phyloP scores from a whole-genome alignment of 2,329 filamentous ascomycete genomes.

The Remersonia thermophila region DNA sequence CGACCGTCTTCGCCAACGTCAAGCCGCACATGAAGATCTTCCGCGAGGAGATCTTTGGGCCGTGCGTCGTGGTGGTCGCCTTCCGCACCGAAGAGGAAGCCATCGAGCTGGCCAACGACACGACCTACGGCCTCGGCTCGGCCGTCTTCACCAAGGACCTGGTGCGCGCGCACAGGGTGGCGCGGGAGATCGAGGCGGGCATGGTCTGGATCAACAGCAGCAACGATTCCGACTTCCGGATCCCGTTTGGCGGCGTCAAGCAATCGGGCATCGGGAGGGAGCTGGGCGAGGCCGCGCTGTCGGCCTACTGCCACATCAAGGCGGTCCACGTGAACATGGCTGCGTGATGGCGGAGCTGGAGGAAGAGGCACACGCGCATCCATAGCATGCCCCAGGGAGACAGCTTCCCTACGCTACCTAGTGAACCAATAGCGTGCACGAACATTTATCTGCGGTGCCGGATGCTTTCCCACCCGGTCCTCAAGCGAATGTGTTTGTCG shows the following conservation, averaged over 20 bases:
- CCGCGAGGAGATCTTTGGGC: constrained; percentile 26
- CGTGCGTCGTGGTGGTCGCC: constrained; percentile 22
- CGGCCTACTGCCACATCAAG: constrained; percentile 26
- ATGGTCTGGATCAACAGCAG: constrained; percentile 37
- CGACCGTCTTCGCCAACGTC: constrained; percentile 25
- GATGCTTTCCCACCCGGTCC: too few relatives aligned
- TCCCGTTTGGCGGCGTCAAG: constrained; percentile 34
- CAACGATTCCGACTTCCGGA: constrained; percentile 36
- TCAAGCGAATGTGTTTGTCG: too few relatives aligned
- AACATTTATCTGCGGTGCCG: too few relatives aligned
- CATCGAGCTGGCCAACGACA: constrained; percentile 29
- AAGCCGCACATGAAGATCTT: constrained; percentile 25
- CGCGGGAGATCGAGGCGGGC: constrained; percentile 45
- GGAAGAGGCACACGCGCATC: too few relatives aligned
- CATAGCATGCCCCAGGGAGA: too few relatives aligned
- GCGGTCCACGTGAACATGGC: constrained; percentile 26
- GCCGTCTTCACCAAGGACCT: constrained; percentile 48
- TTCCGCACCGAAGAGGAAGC: constrained; percentile 28
- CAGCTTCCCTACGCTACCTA: too few relatives aligned
- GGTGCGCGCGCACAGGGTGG: constrained; percentile 29
- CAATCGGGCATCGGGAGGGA: constrained; percentile 27
- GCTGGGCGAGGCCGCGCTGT: constrained; percentile 25
- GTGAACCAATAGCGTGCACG: too few relatives aligned
- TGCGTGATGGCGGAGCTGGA: constrained; percentile 13
- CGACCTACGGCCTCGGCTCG: constrained; percentile 43